These are phyloP conservation scores for Salix purpurea DNA, from an alignment of 345 rosid species.

Conservation along the genomic window DNA sequence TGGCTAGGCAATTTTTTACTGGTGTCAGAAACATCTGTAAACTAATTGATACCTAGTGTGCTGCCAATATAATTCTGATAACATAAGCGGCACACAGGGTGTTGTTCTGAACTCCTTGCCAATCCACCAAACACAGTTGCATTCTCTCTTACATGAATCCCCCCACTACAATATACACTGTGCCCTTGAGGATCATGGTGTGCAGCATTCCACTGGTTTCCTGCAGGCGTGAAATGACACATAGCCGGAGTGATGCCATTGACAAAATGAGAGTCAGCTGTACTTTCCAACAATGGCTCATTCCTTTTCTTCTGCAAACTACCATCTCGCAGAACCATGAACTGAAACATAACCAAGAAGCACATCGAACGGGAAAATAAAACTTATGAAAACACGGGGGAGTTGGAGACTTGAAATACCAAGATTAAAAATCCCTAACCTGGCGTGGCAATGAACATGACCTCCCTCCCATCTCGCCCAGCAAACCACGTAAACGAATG, in stretches of 20 bases:
- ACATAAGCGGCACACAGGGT: conserved; percentile 10
- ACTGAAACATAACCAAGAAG: conserved; percentile 27
- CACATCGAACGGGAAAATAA: conserved; percentile 3
- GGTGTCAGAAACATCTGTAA: not conserved
- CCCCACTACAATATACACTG: conserved; percentile 12
- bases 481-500: conserved; percentile 17
- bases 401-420: not conserved
- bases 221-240: conserved; percentile 6
- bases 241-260: conserved; percentile 16
- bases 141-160: conserved; percentile 17
- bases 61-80: conserved; percentile 20
- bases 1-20: not conserved
- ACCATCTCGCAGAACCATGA: conserved; percentile 40
- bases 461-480: conserved; percentile 14
- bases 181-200: conserved; percentile 19
- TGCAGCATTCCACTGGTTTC: conserved; percentile 4
- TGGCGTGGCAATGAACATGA: conserved; percentile 28
- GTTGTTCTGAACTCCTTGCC: conserved; percentile 20
- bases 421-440: conserved; percentile 35
- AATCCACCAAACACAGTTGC: conserved; percentile 20
- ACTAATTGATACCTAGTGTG: conserved; percentile 40
- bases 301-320: conserved; percentile 38
- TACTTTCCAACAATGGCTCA: conserved; percentile 26
- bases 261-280: conserved; percentile 37
- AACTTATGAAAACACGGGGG: not conserved